Evolutionary conservation across 495 filamentous ascomycete species (phyloP), one percentile per base, ranked within the genome.

Genomic region (Friedmanniomyces endolithicus): DNA sequence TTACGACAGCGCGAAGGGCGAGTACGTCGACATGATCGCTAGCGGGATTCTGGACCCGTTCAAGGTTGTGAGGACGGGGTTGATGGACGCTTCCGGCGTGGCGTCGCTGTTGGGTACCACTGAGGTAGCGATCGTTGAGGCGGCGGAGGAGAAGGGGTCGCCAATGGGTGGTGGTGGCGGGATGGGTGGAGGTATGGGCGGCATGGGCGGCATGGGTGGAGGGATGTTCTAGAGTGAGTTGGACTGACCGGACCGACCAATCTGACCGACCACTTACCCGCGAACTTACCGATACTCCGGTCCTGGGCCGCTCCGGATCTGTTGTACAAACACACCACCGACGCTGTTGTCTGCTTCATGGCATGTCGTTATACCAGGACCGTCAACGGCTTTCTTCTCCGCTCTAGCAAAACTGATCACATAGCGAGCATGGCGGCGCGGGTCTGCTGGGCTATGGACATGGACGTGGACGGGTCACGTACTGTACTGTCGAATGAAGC

Each of bases 1-100:
- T 60, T 98, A 82, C 75, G 86, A 98, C 78, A 90, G 87, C 75
- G 73, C 87, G 66, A 95, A 88, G 77, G 86, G 90, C 71, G 87
- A 95, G 74, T 97, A 94, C 73, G 87, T 96, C 61, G 90, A 98
- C 75, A 97, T 98, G 92, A 95, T 98, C 70, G 70, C 81, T 59
- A 78, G 86, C 55, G 92, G 92, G 84, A 97, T 98, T 70, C 84
- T 98, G 63, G 92, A 98, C 67, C 92, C 92, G 46, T 83, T 98
- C 78, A 98, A 98, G 85, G 92, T 98, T 59, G 92, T 98, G 65
- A 88, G 92, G 62, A 98, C 90, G 57, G 88, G 85, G 52, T 81
- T 98, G 34, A 78, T 90, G 66, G 92, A 98, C 70, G 92, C 92
- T 65, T 87, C 83, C 70, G 92, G 92, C 75, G 92, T 98, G 63